Base-by-base conservation (phyloP, 2,329 filamentous ascomycete species). In the Fusarium sp. region DNA sequence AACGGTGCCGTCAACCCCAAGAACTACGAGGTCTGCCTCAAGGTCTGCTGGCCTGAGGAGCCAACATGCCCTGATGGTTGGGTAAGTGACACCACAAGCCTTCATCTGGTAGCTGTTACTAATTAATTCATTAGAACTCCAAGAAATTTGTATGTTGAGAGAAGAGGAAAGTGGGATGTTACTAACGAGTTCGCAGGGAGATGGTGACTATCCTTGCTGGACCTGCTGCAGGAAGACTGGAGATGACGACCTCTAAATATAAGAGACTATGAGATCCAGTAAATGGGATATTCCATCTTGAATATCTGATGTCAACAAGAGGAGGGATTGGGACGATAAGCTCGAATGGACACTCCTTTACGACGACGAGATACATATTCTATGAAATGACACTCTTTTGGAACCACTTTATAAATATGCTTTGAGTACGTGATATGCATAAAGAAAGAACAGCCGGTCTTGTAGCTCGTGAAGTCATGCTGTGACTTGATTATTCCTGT, bases 231-330 rank as follows among this genome's bases (percentile, higher is more conserved):
- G 48, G 39, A 11, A 17, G 1, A 18, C 37, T 8, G 21, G 17
- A 0, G 15, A 45, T 6, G 21, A 43, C 1, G 39, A 66, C 3
- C 43, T 68, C 6, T 49, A 31, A 20, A 31, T 33, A 5, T 21
- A 9, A 3, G 6, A 1, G 4, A 4, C 11, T 1, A 8, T 29
- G 10, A 2, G 14, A 6, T 5, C 2, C 2, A 10, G 11, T 11
- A 0, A 5, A 2, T 0, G 4, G 11, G 8, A 2, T 23, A 5
- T 1, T 1, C 13, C 8, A 9, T 9, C 4, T 15, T 3, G 6
- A 2, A 11, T 0, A 31, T n/a, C 4, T 7, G 2, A 11, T 0
- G 0, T 0, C 1, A 2, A 6, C 0, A 17, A 0, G 2, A 11
- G 14, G 25, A 23, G 11, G 11, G 4, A 23, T 4, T 23, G 2